phyloP scores from a whole-genome alignment of 2,329 filamentous ascomycete genomes.

The Tolypocladium ovalisporum region DNA sequence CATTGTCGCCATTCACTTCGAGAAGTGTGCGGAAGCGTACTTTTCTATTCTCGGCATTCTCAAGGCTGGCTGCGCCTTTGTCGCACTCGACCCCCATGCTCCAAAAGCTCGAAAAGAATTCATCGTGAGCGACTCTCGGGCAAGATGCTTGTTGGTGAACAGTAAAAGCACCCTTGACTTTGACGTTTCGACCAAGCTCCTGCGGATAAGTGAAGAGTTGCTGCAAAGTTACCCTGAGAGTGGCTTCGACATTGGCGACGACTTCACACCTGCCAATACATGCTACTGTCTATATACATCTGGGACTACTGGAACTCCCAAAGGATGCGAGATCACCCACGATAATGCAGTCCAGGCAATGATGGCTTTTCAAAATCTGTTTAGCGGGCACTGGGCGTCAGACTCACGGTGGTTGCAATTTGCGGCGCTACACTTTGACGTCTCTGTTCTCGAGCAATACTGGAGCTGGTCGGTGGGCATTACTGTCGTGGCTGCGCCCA shows the following conservation, averaged over 20 bases:
- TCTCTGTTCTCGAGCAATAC: constrained; percentile 86
- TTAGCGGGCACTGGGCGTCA: constrained; percentile 60
- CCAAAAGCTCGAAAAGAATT: constrained; percentile 65
- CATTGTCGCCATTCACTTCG: constrained; percentile 68
- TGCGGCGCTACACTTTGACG: constrained; percentile 89
- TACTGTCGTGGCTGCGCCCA: constrained; percentile 67
- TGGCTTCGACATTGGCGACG: constrained; percentile 1
- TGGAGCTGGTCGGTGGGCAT: constrained; percentile 94
- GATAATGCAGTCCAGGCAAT: constrained; percentile 84
- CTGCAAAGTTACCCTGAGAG: constrained; percentile 15
- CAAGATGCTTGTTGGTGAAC: constrained; percentile 51
- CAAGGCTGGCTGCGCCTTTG: constrained; percentile 71
- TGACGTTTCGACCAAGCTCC: constrained; percentile 16
- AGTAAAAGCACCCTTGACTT: constrained; percentile 18
- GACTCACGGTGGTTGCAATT: constrained; percentile 82
- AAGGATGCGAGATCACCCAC: constrained; percentile 81
- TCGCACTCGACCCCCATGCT: constrained; percentile 68
- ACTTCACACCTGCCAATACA: constrained; percentile 36
- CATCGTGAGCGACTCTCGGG: constrained; percentile 63
- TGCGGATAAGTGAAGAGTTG: constrained; percentile 19
- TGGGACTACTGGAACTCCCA: constrained; percentile 76
- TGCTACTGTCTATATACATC: constrained; percentile 85
- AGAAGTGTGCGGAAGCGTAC: constrained; percentile 76
- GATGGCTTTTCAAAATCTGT: constrained; percentile 73
- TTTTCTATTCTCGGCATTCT: constrained; percentile 73